Percentiles rank a stretch among this genome's conserved stretches.
These are phyloP conservation scores for Perkinsus olseni DNA, from an alignment of 169 alveolate genomes.

Conservation along the genomic window DNA sequence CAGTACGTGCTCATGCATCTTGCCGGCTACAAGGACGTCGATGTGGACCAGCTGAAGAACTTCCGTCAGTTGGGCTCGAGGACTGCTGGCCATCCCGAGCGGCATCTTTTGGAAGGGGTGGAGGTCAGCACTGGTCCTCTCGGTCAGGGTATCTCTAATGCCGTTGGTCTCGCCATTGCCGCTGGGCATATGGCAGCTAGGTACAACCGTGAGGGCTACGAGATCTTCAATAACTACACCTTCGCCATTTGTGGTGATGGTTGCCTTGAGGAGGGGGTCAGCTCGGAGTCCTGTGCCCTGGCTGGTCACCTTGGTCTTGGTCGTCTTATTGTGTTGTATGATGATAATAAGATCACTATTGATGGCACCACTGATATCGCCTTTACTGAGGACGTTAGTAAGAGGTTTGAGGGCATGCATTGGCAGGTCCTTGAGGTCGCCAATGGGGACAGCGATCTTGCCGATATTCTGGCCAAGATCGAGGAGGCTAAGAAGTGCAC, in stretches of 20 bases:
- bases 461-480: slow-evolving; percentile 20
- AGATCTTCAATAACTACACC: slow-evolving; percentile 28
- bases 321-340: slow-evolving; percentile 35
- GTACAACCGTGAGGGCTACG: slow-evolving; percentile 38
- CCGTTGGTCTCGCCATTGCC: slow-evolving; percentile 39
- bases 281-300: slow-evolving; percentile 38
- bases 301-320: slow-evolving; percentile 49
- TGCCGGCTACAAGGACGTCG: slow-evolving; percentile 33
- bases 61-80: slow-evolving; percentile 35
- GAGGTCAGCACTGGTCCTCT: slow-evolving; percentile 52
- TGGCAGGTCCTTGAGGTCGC: slow-evolving; percentile 47
- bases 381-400: slow-evolving; percentile 32
- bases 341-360: slow-evolving; percentile 47
- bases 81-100: slow-evolving; percentile 44
- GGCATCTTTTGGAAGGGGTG: slow-evolving; percentile 38
- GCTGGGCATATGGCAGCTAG: slow-evolving; percentile 33
- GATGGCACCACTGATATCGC: slow-evolving; percentile 42
- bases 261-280: slow-evolving; percentile 41
- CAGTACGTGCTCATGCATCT: slow-evolving; percentile 40
- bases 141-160: slow-evolving; percentile 46
- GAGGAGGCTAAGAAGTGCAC: slow-evolving; percentile 26
- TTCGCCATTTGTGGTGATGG: slow-evolving; percentile 48
- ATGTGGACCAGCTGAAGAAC: slow-evolving; percentile 18
- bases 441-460: slow-evolving; percentile 41
- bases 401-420: slow-evolving; percentile 41